Base-by-base conservation (phyloP, 805 yeast genomes). In the Yarrowia alimentaria region DNA sequence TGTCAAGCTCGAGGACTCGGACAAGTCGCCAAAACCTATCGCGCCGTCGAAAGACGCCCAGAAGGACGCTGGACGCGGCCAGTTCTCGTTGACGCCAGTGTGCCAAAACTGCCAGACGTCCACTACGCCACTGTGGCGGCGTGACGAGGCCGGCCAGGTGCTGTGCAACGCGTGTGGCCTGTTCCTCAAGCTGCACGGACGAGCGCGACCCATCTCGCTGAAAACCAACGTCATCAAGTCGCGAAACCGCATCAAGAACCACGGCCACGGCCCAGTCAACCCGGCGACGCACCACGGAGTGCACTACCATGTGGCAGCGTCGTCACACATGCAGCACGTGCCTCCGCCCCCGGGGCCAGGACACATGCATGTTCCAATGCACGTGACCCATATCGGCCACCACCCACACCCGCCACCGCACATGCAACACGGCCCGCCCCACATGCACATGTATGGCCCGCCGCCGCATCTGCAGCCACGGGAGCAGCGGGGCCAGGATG, bases 101-200 rank as follows among this genome's bases (percentile, higher is more conserved):
- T 90, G 98, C 65, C 86, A 84, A 59, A 90, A 90, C 66, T 90
- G 98, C 69, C 78, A 83, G 61, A 90, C 98, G 1, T 85, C 88
- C 53, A 90, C 93, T 1, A 90, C 98, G 2, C 97, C 98, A 1
- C 71, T 90, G 21, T 90, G 97, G 97, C 77, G 97, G 67, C 75
- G 97, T 56, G 96, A 90, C 67, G 96, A 89, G 61, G 79, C 85
- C 9, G 95, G 95, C 12, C 83, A 82, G 60, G 95, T 90, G 25
- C 74, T 90, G 40, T 90, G 98, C 66, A 90, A 90, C 69, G 98
- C 98, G 8, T 88, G 96, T 70, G 96, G 96, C 0, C 71, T 88
- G 43, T 88, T 88, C 61, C 69, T 89, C 54, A 90, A 90, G 68
- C 75, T 90, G 32, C 98, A 90, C 63, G 96, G 96, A 18, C 78